Evolutionary conservation across 805 yeast species (phyloP).

Genomic region (Candida taoyuanica): DNA sequence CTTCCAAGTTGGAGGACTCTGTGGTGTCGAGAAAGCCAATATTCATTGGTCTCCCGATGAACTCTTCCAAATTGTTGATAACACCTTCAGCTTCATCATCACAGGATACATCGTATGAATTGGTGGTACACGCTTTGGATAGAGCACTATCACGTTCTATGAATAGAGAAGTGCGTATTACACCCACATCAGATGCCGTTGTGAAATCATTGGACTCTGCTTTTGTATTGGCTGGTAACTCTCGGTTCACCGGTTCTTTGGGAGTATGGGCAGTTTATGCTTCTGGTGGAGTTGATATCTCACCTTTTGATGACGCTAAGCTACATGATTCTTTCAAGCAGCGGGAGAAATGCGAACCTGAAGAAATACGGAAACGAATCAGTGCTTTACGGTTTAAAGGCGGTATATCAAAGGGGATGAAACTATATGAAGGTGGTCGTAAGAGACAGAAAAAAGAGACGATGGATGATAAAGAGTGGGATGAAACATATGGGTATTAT

Average conservation of each 20-base stretch:
- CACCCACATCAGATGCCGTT: slow-evolving; percentile 9
- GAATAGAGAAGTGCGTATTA: slow-evolving; percentile 35
- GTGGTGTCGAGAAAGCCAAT: slow-evolving; percentile 53
- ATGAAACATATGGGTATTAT: slow-evolving; percentile 10
- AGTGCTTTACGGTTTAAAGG: slow-evolving; percentile 67
- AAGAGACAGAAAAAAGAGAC: slow-evolving; percentile 21
- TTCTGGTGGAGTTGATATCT: slow-evolving; percentile 55
- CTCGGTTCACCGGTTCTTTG: slow-evolving; percentile 55
- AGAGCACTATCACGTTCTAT: slow-evolving; percentile 42
- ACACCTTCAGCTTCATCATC: slow-evolving; percentile 22
- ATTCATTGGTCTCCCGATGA: slow-evolving; percentile 61
- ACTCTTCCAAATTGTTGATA: slow-evolving; percentile 47
- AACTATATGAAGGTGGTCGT: slow-evolving; percentile 35
- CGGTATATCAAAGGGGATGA: slow-evolving; percentile 32
- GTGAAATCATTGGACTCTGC: slow-evolving; percentile 48
- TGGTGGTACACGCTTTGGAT: slow-evolving; percentile 59
- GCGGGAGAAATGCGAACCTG: slow-evolving; percentile 7
- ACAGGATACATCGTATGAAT: slow-evolving; percentile 41
- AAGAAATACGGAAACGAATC: slow-evolving; percentile 32
- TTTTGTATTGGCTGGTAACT: slow-evolving; percentile 51
- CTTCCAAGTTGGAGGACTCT: slow-evolving; percentile 1
- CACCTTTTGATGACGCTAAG: slow-evolving; percentile 49
- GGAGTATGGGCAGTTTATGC: slow-evolving; percentile 79
- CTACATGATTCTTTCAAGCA: slow-evolving; percentile 36
- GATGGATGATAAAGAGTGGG: slow-evolving; percentile 10